Percentiles rank a stretch among this genome's conserved stretches.
Conservation (phyloP, 768 basidiomycete genomes). For the Lentinula lateritia region DNA sequence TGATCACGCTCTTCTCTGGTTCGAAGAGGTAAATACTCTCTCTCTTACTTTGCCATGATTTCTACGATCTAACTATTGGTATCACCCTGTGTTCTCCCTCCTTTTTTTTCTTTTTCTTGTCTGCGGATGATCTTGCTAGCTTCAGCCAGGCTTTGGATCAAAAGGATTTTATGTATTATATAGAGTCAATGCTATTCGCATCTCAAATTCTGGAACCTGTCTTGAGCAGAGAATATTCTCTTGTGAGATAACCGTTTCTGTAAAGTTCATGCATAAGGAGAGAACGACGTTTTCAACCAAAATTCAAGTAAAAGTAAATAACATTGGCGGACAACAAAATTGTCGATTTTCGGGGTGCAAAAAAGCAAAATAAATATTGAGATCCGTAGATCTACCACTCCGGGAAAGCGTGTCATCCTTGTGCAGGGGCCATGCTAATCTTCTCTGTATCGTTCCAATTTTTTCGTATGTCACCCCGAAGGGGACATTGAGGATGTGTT, state of each 20-base stretch:
- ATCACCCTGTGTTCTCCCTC: slow-evolving; percentile 21
- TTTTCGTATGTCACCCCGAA: too few relatives aligned
- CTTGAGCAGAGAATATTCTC: too few relatives aligned
- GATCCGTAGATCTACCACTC: slow-evolving; percentile 60
- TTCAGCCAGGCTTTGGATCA: slow-evolving; percentile 23
- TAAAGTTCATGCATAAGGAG: too few relatives aligned
- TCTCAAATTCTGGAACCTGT: slow-evolving; percentile 18
- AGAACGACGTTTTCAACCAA: too few relatives aligned
- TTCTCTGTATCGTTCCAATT: slow-evolving; percentile 14
- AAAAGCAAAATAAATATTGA: slow-evolving; percentile 8
- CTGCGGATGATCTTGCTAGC: slow-evolving; percentile 12
- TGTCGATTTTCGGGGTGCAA: too few relatives aligned
- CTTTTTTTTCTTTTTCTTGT: slow-evolving; percentile 14
- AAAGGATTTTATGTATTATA: slow-evolving; percentile 36
- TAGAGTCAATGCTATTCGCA: slow-evolving; percentile 33
- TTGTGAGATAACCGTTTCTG: not conserved
- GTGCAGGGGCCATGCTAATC: slow-evolving; percentile 99
- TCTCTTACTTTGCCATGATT: not conserved
- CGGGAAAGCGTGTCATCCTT: slow-evolving; percentile 99
- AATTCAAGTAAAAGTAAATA: too few relatives aligned
- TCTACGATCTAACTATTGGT: slow-evolving; percentile 15
- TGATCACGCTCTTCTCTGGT: slow-evolving; percentile 7
- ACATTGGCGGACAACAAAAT: too few relatives aligned
- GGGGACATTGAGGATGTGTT: too few relatives aligned
- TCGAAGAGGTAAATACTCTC: slow-evolving; percentile 13